phyloP scores from a whole-genome alignment of 2,329 filamentous ascomycete species.

The Cadophora sp. region DNA sequence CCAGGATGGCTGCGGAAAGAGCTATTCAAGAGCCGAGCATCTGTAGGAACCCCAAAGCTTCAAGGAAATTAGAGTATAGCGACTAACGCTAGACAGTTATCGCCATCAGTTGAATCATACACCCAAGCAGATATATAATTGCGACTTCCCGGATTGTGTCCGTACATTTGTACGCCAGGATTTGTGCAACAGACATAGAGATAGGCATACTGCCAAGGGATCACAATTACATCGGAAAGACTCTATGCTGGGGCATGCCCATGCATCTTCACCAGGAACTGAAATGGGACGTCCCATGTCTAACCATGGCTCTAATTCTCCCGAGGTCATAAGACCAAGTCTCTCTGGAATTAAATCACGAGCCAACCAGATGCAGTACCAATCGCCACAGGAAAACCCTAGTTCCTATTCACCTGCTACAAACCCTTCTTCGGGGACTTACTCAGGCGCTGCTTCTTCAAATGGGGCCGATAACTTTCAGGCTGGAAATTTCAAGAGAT shows the following conservation, averaged over 20 bases:
- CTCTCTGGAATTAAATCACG: conserved; percentile 38
- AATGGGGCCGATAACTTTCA: conserved; percentile 39
- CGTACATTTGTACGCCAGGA: conserved; percentile 94
- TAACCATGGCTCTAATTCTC: conserved; percentile 41
- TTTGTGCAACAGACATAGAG: conserved; percentile 83
- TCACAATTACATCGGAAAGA: conserved; percentile 80
- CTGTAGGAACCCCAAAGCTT: conserved; percentile 63
- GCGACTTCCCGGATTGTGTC: conserved; percentile 89
- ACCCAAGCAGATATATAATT: conserved; percentile 93
- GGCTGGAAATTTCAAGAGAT: conserved; percentile 39
- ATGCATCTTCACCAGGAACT: conserved; percentile 48
- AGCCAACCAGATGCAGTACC: conserved; percentile 42
- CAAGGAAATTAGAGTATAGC: not conserved
- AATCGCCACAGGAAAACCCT: conserved; percentile 42
- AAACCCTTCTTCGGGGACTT: conserved; percentile 41
- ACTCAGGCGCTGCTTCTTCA: conserved; percentile 38
- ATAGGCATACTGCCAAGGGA: conserved; percentile 80
- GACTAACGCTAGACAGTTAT: conserved; percentile 57
- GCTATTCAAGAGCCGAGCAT: conserved; percentile 95
- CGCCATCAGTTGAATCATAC: conserved; percentile 95
- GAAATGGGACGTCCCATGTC: conserved; percentile 37
- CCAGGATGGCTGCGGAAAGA: conserved; percentile 89
- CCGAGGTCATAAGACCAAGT: conserved; percentile 42
- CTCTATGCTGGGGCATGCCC: conserved; percentile 59
- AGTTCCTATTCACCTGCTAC: conserved; percentile 43